phyloP scores from a whole-genome alignment of 371 early-diverging fungal genomes.

The Capniomyces stellatus region DNA sequence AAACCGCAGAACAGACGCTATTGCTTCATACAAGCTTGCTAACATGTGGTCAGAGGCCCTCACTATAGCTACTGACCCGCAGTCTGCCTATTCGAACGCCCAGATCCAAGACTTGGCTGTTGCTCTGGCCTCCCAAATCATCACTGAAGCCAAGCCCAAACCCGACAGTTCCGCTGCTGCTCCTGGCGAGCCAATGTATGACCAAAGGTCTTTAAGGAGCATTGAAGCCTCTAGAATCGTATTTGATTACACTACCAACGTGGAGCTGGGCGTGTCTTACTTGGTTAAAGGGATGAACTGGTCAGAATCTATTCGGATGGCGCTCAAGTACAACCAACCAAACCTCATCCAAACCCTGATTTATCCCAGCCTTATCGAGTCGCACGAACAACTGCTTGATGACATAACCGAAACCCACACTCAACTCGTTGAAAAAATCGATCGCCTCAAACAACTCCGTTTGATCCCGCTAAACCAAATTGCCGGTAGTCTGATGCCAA shows the following conservation, averaged over 20 bases:
- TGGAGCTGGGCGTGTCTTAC: constrained; percentile 18
- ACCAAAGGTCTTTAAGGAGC: constrained; percentile 4
- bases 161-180: too few relatives aligned
- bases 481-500: background rate
- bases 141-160: background rate
- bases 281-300: constrained; percentile 18
- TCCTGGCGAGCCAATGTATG: background rate
- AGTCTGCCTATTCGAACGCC: background rate
- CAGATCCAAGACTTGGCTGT: constrained; percentile 13
- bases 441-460: constrained; percentile 23
- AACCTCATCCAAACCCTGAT: constrained; percentile 60
- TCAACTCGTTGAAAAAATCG: constrained; percentile 38
- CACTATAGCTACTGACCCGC: constrained; percentile 29
- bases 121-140: background rate
- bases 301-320: constrained; percentile 18
- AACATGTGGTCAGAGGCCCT: constrained; percentile 50
- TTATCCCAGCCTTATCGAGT: constrained; percentile 49
- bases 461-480: constrained; percentile 7
- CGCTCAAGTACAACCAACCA: constrained; percentile 30
- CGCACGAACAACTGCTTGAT: constrained; percentile 36
- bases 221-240: constrained; percentile 19
- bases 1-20: constrained; percentile 34
- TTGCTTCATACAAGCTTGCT: constrained; percentile 46
- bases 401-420: constrained; percentile 52
- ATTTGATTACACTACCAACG: constrained; percentile 21